Percentiles rank a stretch among this genome's conserved stretches.
These are phyloP conservation scores for Epichloe hybrida DNA, from an alignment of 2,329 filamentous ascomycete species.

Conservation along the genomic window DNA sequence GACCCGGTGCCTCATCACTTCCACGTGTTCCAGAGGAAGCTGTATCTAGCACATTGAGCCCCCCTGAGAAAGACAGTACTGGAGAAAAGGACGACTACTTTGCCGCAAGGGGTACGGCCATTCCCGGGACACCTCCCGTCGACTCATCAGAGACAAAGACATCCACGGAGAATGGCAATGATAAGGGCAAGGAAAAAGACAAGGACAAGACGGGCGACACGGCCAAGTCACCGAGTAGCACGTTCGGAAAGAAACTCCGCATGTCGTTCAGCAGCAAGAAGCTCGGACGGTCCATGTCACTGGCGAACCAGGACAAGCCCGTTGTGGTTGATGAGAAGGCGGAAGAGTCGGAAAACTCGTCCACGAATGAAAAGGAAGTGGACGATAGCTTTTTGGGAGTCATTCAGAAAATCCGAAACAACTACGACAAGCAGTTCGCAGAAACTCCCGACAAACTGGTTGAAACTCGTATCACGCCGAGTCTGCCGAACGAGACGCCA, in stretches of 20 bases:
- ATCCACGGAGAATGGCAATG: slow-evolving; percentile 34
- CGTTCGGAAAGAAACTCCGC: slow-evolving; percentile 79
- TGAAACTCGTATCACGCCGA: slow-evolving; percentile 53
- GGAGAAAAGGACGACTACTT: slow-evolving; percentile 67
- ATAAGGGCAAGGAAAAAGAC: slow-evolving; percentile 30
- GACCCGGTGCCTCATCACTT: slow-evolving; percentile 19
- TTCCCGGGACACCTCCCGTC: slow-evolving; percentile 11
- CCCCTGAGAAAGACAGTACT: slow-evolving; percentile 48
- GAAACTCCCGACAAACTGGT: slow-evolving; percentile 41
- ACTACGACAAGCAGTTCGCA: slow-evolving; percentile 55
- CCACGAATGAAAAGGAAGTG: slow-evolving; percentile 55
- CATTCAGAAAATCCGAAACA: slow-evolving; percentile 57
- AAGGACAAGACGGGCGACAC: slow-evolving; percentile 34
- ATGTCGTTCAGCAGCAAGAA: slow-evolving; percentile 81
- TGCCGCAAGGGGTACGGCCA: slow-evolving; percentile 33
- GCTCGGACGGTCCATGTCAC: slow-evolving; percentile 53
- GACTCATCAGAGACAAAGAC: slow-evolving; percentile 34
- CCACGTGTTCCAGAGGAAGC: slow-evolving; percentile 35
- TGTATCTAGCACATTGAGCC: slow-evolving; percentile 28
- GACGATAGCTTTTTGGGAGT: slow-evolving; percentile 64
- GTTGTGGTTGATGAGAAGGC: slow-evolving; percentile 63
- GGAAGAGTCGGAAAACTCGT: slow-evolving; percentile 50
- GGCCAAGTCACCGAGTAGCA: slow-evolving; percentile 42
- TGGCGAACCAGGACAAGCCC: slow-evolving; percentile 52
- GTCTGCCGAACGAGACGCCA: slow-evolving; percentile 59